Base-by-base conservation (phyloP, 192 early-diverging fungal species). In the Backusella luteola region DNA sequence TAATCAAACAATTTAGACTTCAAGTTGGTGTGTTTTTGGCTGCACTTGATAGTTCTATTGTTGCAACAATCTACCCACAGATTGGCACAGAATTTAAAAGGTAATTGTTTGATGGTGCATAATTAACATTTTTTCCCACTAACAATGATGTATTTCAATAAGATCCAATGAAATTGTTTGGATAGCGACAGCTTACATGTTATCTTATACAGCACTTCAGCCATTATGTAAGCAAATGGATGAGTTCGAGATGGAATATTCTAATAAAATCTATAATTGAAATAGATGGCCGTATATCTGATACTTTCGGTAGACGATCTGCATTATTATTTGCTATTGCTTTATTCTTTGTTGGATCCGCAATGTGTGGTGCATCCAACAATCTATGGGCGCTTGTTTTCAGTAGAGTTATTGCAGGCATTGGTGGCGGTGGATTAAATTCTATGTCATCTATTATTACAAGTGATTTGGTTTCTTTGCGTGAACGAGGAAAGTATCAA, bases 251-350 rank as follows among this genome's bases (percentile, higher is more conserved):
- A 36, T 69, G 23, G 6, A 63, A 29, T 63, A 69, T 41, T 11
- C 36, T 69, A n/a, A 32, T 21, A 26, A 4, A 7, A 17, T 19
- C 29, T 41, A 19, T 49, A 1, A 12, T 44, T 71, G 9, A 23
- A 74, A 73, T 73, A 79, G 84, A 88, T 71, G 87, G 87, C 26
- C 78, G 85, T 67, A 78, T 88, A 63, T 89, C 94, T 69, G 95
- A 97, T 74, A 94, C 95, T 42, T 94, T 96, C 82, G 97, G 93
- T 29, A 90, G 91, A 68, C 87, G 88, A 67, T 78, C 77, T 8
- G 79, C 90, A 38, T 79, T 92, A 29, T 74, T 92, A 15, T 81
- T 85, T 49, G 87, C 90, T n/a, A 86, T 91, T 69, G 52, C 73
- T 7, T 56, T 91, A 41, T 96, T 96, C 77, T 84, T 88, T 73